Conservation (phyloP, 345 rosid genomes). For the Sapria himalayana region DNA sequence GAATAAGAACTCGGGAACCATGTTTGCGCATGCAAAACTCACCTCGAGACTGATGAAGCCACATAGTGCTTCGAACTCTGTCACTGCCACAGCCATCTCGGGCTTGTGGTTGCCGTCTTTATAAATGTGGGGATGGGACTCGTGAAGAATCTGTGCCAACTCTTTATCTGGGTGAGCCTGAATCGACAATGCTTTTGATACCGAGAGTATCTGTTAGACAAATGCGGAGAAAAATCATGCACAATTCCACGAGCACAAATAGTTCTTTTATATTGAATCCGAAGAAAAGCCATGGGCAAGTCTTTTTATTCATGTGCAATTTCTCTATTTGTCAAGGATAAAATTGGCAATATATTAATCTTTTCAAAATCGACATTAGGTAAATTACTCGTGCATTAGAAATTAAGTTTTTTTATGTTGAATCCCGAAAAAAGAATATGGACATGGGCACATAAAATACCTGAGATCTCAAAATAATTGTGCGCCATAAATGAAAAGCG, state of each 20-base stretch:
- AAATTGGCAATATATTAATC: too few species aligned
- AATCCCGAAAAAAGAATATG: too few species aligned
- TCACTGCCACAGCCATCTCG: conserved; percentile 95
- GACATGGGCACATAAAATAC: too few species aligned
- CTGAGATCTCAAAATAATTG: too few species aligned
- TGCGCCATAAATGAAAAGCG: too few species aligned
- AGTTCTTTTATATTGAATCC: too few species aligned
- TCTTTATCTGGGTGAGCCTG: conserved; percentile 94
- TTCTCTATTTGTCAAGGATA: too few species aligned
- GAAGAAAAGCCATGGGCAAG: too few species aligned
- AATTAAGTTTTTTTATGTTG: too few species aligned
- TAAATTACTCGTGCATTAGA: too few species aligned
- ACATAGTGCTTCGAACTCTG: conserved; percentile 84
- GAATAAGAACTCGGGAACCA: not conserved
- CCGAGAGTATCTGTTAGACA: conserved; percentile 55
- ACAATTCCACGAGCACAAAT: not conserved
- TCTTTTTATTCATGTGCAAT: too few species aligned
- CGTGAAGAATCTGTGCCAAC: conserved; percentile 51
- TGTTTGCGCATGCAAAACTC: not conserved
- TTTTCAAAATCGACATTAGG: too few species aligned
- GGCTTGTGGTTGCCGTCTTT: conserved; percentile 92
- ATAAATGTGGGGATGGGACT: conserved; percentile 51
- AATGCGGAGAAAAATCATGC: not conserved
- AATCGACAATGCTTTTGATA: conserved; percentile 76
- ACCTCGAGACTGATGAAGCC: conserved; percentile 69